Percentiles rank a stretch among this genome's conserved stretches.
These are phyloP conservation scores for Penicillium coprophilum DNA, from an alignment of 495 filamentous ascomycete genomes.

Conservation along the genomic window DNA sequence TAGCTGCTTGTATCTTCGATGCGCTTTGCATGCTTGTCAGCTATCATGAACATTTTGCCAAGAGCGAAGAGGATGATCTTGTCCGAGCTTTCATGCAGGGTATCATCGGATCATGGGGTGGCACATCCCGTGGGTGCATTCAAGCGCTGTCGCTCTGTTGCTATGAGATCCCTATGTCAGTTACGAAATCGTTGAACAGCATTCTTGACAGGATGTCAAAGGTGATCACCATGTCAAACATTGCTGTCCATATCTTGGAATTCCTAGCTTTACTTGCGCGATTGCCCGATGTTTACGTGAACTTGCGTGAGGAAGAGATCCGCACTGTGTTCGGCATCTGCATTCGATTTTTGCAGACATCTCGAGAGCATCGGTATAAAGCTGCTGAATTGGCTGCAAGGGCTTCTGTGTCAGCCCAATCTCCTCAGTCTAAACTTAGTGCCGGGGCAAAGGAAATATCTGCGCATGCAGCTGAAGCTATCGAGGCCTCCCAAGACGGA, in stretches of 20 bases:
- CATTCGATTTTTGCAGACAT: conserved; percentile 83
- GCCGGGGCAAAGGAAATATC: conserved; percentile 43
- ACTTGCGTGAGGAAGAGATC: conserved; percentile 84
- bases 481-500: conserved; percentile 39
- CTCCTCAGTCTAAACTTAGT: conserved; percentile 36
- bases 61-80: conserved; percentile 83
- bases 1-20: conserved; percentile 84
- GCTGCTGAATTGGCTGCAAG: conserved; percentile 34
- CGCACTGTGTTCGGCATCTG: conserved; percentile 92
- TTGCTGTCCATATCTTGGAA: conserved; percentile 92
- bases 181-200: conserved; percentile 74
- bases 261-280: conserved; percentile 86
- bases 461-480: conserved; percentile 29
- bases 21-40: conserved; percentile 79
- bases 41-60: conserved; percentile 82
- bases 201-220: conserved; percentile 91
- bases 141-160: conserved; percentile 93
- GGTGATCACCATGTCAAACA: conserved; percentile 86
- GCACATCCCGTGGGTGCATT: conserved; percentile 85
- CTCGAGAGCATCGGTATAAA: conserved; percentile 55
- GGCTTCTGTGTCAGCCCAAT: conserved; percentile 18
- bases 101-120: conserved; percentile 75
- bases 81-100: conserved; percentile 81
- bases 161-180: conserved; percentile 82
- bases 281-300: conserved; percentile 78